Conservation (phyloP, 1,284 basidiomycete species). For the Pyrrhoderma lamaoense region DNA sequence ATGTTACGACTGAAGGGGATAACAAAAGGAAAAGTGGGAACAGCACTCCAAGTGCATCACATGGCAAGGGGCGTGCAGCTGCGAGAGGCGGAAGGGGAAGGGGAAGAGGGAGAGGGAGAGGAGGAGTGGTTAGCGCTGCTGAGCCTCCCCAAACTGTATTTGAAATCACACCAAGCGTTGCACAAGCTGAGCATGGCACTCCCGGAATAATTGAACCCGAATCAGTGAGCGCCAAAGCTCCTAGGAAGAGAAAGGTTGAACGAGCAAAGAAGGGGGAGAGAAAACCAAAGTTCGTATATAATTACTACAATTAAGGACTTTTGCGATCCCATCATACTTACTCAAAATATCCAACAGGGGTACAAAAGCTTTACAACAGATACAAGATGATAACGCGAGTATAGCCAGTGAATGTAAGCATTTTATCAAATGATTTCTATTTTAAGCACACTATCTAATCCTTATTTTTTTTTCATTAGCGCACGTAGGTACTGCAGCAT, state of each 20-base stretch:
- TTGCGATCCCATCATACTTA: no score
- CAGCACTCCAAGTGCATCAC: slow-evolving; percentile 20
- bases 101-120: slow-evolving; percentile 13
- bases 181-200: slow-evolving; percentile 19
- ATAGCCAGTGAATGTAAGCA: slow-evolving; percentile 39
- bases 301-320: no score
- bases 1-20: slow-evolving; percentile 26
- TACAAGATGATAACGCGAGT: slow-evolving; percentile 29
- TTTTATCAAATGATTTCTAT: no score
- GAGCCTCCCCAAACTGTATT: slow-evolving; percentile 20
- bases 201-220: slow-evolving; percentile 23
- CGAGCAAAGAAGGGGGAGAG: slow-evolving; percentile 29
- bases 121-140: slow-evolving; percentile 7
- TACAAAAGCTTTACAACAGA: slow-evolving; percentile 20
- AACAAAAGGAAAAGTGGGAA: slow-evolving; percentile 26
- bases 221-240: slow-evolving; percentile 21
- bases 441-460: no score
- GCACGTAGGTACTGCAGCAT: slow-evolving; percentile 37
- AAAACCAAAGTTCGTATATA: slow-evolving; percentile 18
- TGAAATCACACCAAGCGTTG: slow-evolving; percentile 18
- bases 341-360: not conserved
- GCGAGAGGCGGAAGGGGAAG: slow-evolving; percentile 14
- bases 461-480: slow-evolving; percentile 24
- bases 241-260: slow-evolving; percentile 23
- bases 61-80: slow-evolving; percentile 17